These are phyloP conservation scores for Myxozyma kluyveri DNA, from an alignment of 805 yeast species.

Conservation along the genomic window DNA sequence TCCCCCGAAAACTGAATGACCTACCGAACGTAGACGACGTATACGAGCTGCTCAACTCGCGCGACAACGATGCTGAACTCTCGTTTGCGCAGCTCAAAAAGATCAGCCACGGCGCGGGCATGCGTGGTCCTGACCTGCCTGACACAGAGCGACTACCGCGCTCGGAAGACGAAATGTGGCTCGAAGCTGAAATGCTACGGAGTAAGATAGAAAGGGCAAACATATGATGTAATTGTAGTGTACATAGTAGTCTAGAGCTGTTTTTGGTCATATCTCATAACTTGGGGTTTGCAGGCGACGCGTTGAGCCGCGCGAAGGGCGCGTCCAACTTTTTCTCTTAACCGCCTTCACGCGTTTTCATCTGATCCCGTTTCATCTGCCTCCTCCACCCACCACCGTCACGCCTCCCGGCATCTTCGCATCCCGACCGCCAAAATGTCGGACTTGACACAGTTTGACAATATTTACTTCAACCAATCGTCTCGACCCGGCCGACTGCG, in stretches of 20 bases:
- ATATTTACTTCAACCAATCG: constrained; percentile 85
- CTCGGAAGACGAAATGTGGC: constrained; percentile 60
- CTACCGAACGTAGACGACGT: constrained; percentile 70
- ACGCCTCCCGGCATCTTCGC: too few relatives aligned
- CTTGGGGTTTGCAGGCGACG: too few relatives aligned
- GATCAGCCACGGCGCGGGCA: constrained; percentile 29
- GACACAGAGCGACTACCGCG: constrained; percentile 41
- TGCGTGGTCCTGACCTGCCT: too few relatives aligned
- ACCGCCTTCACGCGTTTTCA: too few relatives aligned
- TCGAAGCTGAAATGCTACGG: constrained; percentile 54
- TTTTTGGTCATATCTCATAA: too few relatives aligned
- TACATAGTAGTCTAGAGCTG: too few relatives aligned
- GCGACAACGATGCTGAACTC: constrained; percentile 47
- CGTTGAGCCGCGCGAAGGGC: neutral
- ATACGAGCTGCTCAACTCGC: constrained; percentile 59
- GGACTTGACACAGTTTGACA: constrained; percentile 66
- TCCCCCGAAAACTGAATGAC: constrained; percentile 67
- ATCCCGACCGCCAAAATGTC: constrained; percentile 26
- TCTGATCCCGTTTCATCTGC: too few relatives aligned
- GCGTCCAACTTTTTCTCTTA: neutral
- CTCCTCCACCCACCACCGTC: too few relatives aligned
- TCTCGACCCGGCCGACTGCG: constrained; percentile 83
- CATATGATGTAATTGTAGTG: too few relatives aligned
- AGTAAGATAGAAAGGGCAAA: constrained; percentile 4
- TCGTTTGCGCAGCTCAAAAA: constrained; percentile 22